Base-by-base conservation (phyloP, 306 rosid species). In the Canavalia ensiformis region DNA sequence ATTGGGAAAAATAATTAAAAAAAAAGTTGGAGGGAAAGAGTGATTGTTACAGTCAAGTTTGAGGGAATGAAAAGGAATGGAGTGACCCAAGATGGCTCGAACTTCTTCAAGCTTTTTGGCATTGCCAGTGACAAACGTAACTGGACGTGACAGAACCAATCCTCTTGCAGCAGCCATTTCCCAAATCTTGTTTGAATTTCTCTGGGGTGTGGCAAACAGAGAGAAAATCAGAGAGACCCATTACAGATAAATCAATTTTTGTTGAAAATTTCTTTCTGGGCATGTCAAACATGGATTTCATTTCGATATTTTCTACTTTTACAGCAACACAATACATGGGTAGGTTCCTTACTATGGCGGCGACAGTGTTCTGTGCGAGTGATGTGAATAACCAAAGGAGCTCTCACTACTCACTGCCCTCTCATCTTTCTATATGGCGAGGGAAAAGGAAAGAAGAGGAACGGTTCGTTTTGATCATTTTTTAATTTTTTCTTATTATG, bases 91-190 rank as follows among this genome's bases (percentile, higher is more conserved):
- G 45, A 95, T 95, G 79, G 92, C 89, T 1, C 97, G 99, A 49
- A 93, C 99, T 91, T 95, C 99, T 83, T 95, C 99, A 31, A 95
- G 98, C 88, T 95, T 95, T 91, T 95, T 95, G 79, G 93, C 96
- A 87, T 95, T 95, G 59, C 99, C 98, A 28, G 98, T 95, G 49
- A 95, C 99, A 57, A 93, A 93, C 25, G 99, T 95, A 87, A 95
- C 98, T 11, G 99, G 99, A 56, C 90, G 89, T 57, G 99, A 83
- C 58, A 95, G 79, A 4, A 90, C 81, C 76, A 89, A 80, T 46
- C 97, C 89, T 67, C 73, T 77, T 81, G 88, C 82, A 49, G 88
- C 79, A 13, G 91, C 90, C 98, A 92, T 93, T 74, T 80, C 44
- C 62, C 6, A 3, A 55, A 39, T 49, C 63, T 31, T 47, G 12